These are phyloP conservation scores for Cyberlindnera lachancei DNA, from an alignment of 805 yeast genomes.

Conservation along the genomic window DNA sequence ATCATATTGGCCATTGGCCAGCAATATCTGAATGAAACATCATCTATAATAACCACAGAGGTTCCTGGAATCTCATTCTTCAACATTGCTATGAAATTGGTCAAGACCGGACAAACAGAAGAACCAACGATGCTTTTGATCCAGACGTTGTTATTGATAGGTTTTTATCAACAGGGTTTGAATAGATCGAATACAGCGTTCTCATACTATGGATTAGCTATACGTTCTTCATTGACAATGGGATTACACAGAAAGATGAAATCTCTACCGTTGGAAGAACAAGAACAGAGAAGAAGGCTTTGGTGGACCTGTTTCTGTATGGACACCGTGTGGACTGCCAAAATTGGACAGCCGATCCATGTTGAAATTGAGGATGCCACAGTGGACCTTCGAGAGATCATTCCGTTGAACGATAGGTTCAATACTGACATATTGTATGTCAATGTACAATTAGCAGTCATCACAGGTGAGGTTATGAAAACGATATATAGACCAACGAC, in stretches of 20 bases:
- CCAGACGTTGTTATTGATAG: constrained; percentile 28
- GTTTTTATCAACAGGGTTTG: constrained; percentile 29
- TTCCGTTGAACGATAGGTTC: constrained; percentile 24
- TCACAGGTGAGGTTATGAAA: constrained; percentile 26
- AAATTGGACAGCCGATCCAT: constrained; percentile 30
- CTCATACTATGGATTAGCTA: constrained; percentile 29
- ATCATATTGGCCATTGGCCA: constrained; percentile 23
- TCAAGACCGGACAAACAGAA: constrained; percentile 25
- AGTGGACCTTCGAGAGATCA: constrained; percentile 18
- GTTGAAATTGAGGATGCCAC: constrained; percentile 27
- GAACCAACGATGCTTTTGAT: constrained; percentile 25
- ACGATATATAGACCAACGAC: constrained; percentile 26
- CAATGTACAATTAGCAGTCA: constrained; percentile 18
- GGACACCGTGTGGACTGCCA: constrained; percentile 31
- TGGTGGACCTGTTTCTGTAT: constrained; percentile 35
- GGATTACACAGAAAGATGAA: constrained; percentile 26
- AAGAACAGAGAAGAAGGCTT: constrained; percentile 27
- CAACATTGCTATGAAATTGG: constrained; percentile 26
- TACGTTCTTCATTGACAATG: constrained; percentile 24
- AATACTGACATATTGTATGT: constrained; percentile 23
- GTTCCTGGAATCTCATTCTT: constrained; percentile 22
- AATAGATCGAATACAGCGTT: constrained; percentile 30
- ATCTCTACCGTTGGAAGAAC: constrained; percentile 16
- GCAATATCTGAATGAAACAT: constrained; percentile 17
- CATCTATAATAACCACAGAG: constrained; percentile 3